A percentile compares a stretch with the other conserved stretches of the same genome.
Conservation (phyloP, 2,329 filamentous ascomycete species). For the Aspergillus sp. region DNA sequence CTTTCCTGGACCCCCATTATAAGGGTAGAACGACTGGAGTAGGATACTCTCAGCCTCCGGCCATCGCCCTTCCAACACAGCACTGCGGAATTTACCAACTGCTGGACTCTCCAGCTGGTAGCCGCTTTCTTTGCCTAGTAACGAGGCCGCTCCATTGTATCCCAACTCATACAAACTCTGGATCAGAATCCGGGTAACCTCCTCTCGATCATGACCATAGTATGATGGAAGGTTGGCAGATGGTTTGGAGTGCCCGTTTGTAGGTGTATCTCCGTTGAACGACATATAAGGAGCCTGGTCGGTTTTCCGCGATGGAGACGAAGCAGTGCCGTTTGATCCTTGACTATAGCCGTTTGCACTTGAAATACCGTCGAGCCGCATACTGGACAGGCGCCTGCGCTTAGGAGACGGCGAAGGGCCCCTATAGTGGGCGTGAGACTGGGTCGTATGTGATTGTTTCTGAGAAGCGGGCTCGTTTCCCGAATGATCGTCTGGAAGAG, state of each 20-base stretch:
- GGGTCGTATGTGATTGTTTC: conserved; percentile 14
- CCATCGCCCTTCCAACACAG: conserved; percentile 78
- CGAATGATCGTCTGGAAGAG: conserved; percentile 17
- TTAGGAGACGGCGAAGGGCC: conserved; percentile 41
- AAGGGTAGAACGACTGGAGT: conserved; percentile 44
- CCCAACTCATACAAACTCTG: conserved; percentile 86
- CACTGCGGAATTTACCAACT: conserved; percentile 76
- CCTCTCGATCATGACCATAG: conserved; percentile 81
- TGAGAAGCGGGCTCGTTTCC: conserved; percentile 21
- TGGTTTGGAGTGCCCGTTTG: conserved; percentile 34
- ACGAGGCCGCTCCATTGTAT: conserved; percentile 68
- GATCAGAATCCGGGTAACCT: conserved; percentile 86
- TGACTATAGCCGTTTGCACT: conserved; percentile 51
- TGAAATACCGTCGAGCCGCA: conserved; percentile 56
- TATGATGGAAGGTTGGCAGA: conserved; percentile 46
- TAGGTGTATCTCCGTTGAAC: conserved; percentile 33
- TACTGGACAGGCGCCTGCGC: conserved; percentile 55
- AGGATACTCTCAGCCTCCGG: conserved; percentile 74
- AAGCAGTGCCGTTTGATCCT: conserved; percentile 51
- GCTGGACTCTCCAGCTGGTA: conserved; percentile 78
- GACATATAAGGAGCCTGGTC: conserved; percentile 39
- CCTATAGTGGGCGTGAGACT: conserved; percentile 22
- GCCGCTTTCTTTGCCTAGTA: conserved; percentile 73
- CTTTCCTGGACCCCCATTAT: conserved; percentile 33
- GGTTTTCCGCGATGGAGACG: conserved; percentile 41